Base-by-base conservation (phyloP, 2,329 filamentous ascomycete species). In the Dactylonectria estremocensis region DNA sequence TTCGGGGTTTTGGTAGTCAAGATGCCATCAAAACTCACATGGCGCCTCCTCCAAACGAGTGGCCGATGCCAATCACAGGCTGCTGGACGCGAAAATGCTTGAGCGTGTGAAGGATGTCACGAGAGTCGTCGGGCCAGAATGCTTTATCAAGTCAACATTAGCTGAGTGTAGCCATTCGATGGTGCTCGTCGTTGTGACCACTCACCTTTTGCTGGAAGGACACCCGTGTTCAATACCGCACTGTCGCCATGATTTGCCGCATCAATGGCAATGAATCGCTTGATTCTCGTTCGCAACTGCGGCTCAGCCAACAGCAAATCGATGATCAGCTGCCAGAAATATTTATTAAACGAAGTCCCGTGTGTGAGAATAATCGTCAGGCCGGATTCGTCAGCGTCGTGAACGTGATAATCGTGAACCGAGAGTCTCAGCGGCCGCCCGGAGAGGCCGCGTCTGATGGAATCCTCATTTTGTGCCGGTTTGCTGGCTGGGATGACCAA, bases 201-300 rank as follows among this genome's bases (percentile, higher is more conserved):
- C 48, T 35, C 5, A 63, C 61, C 53, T 18, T 35, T 52, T 31
- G 53, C 18, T 28, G 61, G 61, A n/a, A 63, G 55, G 3, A 10
- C 18, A 3, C 22, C 31, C n/a, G 28, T 45, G 11, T 63, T 63
- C 33, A 63, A 33, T 6, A 57, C 33, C 11, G 61, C 61, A 13
- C 61, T 63, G 24, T 63, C 61, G 11, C 61, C 61, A 54, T 63
- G 61, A 9, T 63, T 63, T 50, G 61, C 61, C 7, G 61, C 61
- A 20, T 63, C 61, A 50, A 63, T 63, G 7, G 61, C 53, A 16
- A 63, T 45, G 3, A 63, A n/a, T 24, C 46, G 45, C 20, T 56
- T 56, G 8, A 63, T 40, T 20, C 11, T 50, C 2, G 6, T n/a
- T 9, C 22, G 33, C 7, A 50, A 13, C 10, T n/a, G 16, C 2